Evolutionary conservation across 1,284 basidiomycete genomes (phyloP), one percentile per base, ranked within the genome.

Genomic region (Heterobasidion annosum): DNA sequence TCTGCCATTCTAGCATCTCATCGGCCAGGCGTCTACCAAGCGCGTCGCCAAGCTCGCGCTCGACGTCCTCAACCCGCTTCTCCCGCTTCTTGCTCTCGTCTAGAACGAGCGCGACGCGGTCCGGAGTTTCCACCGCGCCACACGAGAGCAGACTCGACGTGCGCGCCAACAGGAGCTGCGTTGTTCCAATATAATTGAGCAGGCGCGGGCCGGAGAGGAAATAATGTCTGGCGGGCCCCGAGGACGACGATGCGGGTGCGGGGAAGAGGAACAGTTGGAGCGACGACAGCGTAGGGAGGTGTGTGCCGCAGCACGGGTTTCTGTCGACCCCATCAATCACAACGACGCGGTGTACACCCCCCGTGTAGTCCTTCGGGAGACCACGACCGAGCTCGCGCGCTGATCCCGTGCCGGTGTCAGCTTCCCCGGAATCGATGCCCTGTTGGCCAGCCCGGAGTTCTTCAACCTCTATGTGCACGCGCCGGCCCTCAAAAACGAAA

Each of bases 241-340:
- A 77, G 3, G 78, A 77, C 3, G 71, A 72, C 8, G 80, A 78
- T 84, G 80, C 42, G 81, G 73, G 32, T 83, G 70, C 77, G 9
- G 83, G 83, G 54, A 88, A 70, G 46, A 88, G 67, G 66, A 88
- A 90, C 37, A 88, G 71, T 62, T 88, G 85, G 13, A 90, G 75
- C 59, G 85, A 83, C 58, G 84, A 77, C 55, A 91, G 72, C 55
- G 78, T 79, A 4, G 88, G 87, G 48, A 83, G 75, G 68, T 94
- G 92, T 5, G 91, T 94, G 8, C 92, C 92, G 61, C 92, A 94
- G 69, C 91, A 95, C 81, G 84, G 85, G 66, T 88, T 92, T 43
- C 83, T 78, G 67, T 93, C 91, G 13, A 92, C 75, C 7, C 82
- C 82, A 55, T 92, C 85, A 53, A 95, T 94, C 45, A 86, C 76